phyloP scores from a whole-genome alignment of 768 basidiomycete species.

The Collybiopsis confluens region DNA sequence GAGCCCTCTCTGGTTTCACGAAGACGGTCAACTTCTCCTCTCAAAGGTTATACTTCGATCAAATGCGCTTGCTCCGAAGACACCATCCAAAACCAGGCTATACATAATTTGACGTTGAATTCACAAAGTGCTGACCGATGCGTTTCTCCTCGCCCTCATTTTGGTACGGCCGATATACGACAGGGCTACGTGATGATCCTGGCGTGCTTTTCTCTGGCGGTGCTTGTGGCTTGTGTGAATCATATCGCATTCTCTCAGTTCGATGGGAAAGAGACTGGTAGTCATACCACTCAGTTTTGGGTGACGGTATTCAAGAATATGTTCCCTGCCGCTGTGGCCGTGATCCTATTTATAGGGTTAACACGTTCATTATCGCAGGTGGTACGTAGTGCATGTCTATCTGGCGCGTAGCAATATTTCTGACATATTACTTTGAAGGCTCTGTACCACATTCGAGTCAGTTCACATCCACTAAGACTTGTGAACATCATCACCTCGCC shows the following conservation, averaged over 20 bases:
- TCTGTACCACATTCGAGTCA: not conserved
- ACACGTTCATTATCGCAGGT: not conserved
- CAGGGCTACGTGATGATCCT: not conserved
- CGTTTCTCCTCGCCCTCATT: not conserved
- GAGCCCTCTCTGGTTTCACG: too few species aligned
- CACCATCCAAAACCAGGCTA: too few species aligned
- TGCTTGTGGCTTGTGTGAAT: not conserved
- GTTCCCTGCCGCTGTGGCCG: not conserved
- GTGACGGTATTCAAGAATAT: not conserved
- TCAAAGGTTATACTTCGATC: too few species aligned
- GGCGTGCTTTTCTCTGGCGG: not conserved
- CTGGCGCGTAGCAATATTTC: not conserved
- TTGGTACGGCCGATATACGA: not conserved
- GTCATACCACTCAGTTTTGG: not conserved
- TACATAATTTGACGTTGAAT: too few species aligned
- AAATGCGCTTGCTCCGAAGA: too few species aligned
- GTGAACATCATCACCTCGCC: not conserved
- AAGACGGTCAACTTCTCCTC: too few species aligned
- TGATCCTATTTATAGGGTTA: not conserved
- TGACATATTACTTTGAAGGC: not conserved
- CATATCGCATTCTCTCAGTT: not conserved
- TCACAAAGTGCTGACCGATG: too few species aligned
- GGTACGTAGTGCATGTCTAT: not conserved
- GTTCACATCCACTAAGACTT: not conserved
- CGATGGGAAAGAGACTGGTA: not conserved